These are phyloP conservation scores for Cryptomeria japonica DNA, from an alignment of 75 land plant species.

Conservation along the genomic window DNA sequence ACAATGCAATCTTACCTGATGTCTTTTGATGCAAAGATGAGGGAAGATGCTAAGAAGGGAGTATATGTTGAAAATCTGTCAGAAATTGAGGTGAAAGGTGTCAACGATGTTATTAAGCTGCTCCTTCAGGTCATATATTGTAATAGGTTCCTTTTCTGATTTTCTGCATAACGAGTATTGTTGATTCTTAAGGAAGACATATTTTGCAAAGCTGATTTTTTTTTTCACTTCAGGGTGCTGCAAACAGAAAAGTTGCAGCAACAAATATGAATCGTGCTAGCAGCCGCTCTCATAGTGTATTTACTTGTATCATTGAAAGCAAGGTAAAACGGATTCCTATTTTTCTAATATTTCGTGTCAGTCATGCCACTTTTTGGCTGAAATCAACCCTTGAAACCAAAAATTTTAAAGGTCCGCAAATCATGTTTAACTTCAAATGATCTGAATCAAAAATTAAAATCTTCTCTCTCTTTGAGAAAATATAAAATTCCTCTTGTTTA, in stretches of 20 bases:
- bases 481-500: too few species aligned
- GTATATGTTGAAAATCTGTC: constrained; percentile 90
- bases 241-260: constrained; percentile 94
- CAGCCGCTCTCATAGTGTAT: constrained; percentile 98
- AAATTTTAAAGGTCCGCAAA: too few species aligned
- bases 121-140: constrained; percentile 65
- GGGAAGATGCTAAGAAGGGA: constrained; percentile 93
- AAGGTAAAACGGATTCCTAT: constrained; percentile 41
- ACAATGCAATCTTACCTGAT: not conserved
- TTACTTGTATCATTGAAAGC: constrained; percentile 93
- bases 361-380: not conserved
- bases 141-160: not conserved
- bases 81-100: constrained; percentile 84
- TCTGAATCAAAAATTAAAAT: too few species aligned
- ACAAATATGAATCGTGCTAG: constrained; percentile 98
- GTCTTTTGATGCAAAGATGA: constrained; percentile 42
- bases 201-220: not conserved
- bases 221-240: constrained; percentile 66
- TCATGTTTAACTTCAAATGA: too few species aligned
- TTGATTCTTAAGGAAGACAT: not conserved
- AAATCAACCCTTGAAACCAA: too few species aligned
- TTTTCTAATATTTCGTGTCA: not conserved
- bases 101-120: constrained; percentile 83
- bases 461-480: too few species aligned
- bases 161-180: not conserved